phyloP scores from a whole-genome alignment of 805 yeast species.

The Yamadazyma ubonensis region DNA sequence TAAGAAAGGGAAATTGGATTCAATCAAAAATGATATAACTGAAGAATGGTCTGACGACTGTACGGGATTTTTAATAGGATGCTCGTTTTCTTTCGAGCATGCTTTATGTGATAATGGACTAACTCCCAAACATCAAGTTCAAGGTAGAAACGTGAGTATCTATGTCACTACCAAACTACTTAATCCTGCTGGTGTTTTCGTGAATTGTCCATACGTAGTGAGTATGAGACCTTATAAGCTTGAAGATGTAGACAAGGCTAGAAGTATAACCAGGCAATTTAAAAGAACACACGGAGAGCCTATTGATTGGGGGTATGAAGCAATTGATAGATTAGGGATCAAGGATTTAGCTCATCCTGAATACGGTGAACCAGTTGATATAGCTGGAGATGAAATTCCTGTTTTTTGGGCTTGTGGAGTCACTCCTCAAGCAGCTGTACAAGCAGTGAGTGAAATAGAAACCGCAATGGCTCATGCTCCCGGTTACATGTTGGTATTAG shows the following conservation, averaged over 20 bases:
- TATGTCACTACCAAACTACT: slow-evolving; percentile 10
- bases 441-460: slow-evolving; percentile 26
- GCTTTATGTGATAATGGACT: slow-evolving; percentile 30
- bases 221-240: slow-evolving; percentile 42
- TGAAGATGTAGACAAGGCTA: slow-evolving; percentile 25
- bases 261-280: slow-evolving; percentile 29
- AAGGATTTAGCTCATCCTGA: slow-evolving; percentile 31
- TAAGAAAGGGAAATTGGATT: slow-evolving; percentile 27
- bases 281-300: slow-evolving; percentile 41
- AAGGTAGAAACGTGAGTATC: slow-evolving; percentile 10
- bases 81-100: slow-evolving; percentile 41
- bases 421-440: slow-evolving; percentile 38
- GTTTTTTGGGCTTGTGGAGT: slow-evolving; percentile 49
- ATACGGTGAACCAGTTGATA: slow-evolving; percentile 32
- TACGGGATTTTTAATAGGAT: slow-evolving; percentile 44
- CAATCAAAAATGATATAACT: slow-evolving; percentile 21
- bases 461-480: slow-evolving; percentile 34
- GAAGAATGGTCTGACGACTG: slow-evolving; percentile 33
- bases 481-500: slow-evolving; percentile 37
- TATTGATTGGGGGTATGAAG: slow-evolving; percentile 43
- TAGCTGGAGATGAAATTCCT: slow-evolving; percentile 36
- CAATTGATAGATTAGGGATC: slow-evolving; percentile 34
- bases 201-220: slow-evolving; percentile 30
- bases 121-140: slow-evolving; percentile 23
- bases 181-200: slow-evolving; percentile 12